Evolutionary conservation across 177 flowering plant species (phyloP).

Genomic region (Vitis hybrid): DNA sequence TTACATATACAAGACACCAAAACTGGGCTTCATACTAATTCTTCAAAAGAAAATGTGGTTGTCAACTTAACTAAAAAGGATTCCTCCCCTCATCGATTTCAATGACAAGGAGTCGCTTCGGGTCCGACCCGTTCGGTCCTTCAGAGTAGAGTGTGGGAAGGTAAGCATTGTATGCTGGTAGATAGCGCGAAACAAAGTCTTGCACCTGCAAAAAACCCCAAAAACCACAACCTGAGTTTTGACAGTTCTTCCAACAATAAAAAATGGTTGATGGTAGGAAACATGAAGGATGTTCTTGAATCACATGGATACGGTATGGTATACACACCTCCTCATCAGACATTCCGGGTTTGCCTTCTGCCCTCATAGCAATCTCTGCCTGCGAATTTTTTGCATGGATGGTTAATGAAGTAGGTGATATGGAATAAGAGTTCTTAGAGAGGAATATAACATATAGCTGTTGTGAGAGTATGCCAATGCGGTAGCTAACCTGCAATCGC

Average conservation of each 20-base stretch:
- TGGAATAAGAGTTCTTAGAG: not conserved
- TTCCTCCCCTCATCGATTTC: constrained; percentile 71
- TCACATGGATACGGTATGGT: not conserved
- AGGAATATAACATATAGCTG: not conserved
- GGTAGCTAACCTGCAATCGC: constrained; percentile 77
- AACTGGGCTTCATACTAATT: constrained; percentile 5
- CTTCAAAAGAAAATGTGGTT: constrained; percentile 11
- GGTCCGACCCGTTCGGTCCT: constrained; percentile 84
- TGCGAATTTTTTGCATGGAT: constrained; percentile 27
- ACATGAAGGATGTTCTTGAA: too few species aligned
- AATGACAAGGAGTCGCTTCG: constrained; percentile 33
- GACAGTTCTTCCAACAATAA: not conserved
- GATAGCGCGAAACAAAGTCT: constrained; percentile 93
- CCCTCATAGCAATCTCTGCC: constrained; percentile 96
- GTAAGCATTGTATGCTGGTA: constrained; percentile 95
- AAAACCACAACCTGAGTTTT: not conserved
- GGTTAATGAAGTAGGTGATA: not conserved
- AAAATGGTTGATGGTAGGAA: too few species aligned
- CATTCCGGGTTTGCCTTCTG: constrained; percentile 90
- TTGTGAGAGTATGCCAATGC: not conserved
- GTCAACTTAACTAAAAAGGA: constrained; percentile 43
- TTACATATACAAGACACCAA: constrained; percentile 3
- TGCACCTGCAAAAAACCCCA: constrained; percentile 49
- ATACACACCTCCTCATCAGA: constrained; percentile 82
- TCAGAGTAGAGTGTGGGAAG: constrained; percentile 90